Evolutionary conservation across 768 basidiomycete species (phyloP).

Genomic region (Phlebiopsis flavidoalba): DNA sequence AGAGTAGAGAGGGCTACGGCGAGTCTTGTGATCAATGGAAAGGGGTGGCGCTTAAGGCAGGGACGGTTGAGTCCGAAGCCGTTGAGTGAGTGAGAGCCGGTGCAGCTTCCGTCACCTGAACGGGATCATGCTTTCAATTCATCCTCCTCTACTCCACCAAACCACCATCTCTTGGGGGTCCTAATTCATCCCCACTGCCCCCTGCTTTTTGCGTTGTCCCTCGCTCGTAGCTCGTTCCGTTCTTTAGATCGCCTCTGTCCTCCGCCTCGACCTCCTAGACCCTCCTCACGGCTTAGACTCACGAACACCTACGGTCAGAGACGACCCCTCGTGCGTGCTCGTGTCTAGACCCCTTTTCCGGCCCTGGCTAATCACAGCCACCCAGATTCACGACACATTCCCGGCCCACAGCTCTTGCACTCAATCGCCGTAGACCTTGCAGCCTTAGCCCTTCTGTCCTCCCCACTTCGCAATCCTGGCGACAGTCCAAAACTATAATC

Average conservation of each 20-base stretch:
- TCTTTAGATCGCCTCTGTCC: not conserved
- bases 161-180: not conserved
- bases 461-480: slow-evolving; percentile 18
- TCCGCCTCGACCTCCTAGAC: not conserved
- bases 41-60: not conserved
- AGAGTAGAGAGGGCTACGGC: not conserved
- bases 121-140: not conserved
- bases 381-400: slow-evolving; percentile 19
- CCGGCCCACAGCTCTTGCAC: slow-evolving; percentile 12
- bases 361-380: not conserved
- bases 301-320: slow-evolving; percentile 11
- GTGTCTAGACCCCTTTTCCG: not conserved
- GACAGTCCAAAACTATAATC: slow-evolving; percentile 22
- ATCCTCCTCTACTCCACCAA: not conserved
- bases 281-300: slow-evolving; percentile 11
- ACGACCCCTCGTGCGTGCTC: slow-evolving; percentile 15
- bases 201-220: not conserved
- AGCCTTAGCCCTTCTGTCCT: slow-evolving; percentile 1
- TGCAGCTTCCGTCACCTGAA: not conserved
- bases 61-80: not conserved
- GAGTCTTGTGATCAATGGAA: not conserved
- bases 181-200: not conserved
- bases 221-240: not conserved
- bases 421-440: slow-evolving; percentile 16
- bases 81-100: not conserved